Base-by-base conservation (phyloP, 2,329 filamentous ascomycete genomes). In the Ploettnerulaceae sp. region DNA sequence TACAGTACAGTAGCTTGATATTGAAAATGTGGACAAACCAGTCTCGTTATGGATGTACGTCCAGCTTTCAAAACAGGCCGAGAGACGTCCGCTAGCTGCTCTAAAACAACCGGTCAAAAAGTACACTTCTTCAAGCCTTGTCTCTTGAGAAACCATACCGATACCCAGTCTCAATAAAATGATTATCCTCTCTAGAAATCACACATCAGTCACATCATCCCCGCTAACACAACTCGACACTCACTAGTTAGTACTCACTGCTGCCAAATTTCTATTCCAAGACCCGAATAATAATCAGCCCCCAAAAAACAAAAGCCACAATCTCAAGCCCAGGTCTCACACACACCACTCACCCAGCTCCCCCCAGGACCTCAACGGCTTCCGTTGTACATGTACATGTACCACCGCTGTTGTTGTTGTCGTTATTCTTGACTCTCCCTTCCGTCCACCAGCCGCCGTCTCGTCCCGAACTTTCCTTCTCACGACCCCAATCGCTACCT, bases 41-140 rank as follows among this genome's bases (percentile, higher is more conserved):
- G 65, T 63, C 40, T 67, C 65, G 51, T 67, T 67, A 35, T 68
- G 65, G 26, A 67, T 39, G 41, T 63, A 61, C 9, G 54, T 50
- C 56, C 61, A 63, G 40, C 61, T 66, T 8, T 37, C 37, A 18
- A 66, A 45, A 26, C 60, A 65, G 8, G 54, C 53, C 15, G 7
- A 26, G 3, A 63, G 38, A 4, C 60, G 62, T 20, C 46, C 51
- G n/a, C 53, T 57, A 15, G 57, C 57, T 26, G 48, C 41, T 20
- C 63, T 63, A 28, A 29, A 38, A n/a, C 9, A 22, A 20, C 25
- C 52, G 9, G 34, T 54, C 17, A 44, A 33, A 14, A 49, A 52
- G 9, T 18, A 31, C 18, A 14, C 35, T 14, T 21, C n/a, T n/a
- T 29, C 45, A 41, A 9, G n/a, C 41, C 8, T 25, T 32, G 12